These are phyloP conservation scores for Solanum infundibuliforme DNA, from an alignment of 257 asterid species.

Conservation along the genomic window DNA sequence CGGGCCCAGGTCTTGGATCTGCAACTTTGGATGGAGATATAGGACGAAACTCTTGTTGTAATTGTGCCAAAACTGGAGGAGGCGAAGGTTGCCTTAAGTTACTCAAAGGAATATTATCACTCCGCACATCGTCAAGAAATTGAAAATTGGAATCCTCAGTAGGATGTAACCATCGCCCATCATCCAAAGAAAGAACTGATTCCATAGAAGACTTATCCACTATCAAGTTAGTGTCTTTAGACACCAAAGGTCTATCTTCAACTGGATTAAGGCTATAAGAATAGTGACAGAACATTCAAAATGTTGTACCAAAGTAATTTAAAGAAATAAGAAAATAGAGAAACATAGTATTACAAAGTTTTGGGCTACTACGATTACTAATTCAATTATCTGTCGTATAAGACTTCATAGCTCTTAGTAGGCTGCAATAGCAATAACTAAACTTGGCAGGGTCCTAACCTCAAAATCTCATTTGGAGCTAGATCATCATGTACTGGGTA, in stretches of 20 bases:
- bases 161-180: conserved; percentile 65
- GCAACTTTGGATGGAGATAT: conserved; percentile 85
- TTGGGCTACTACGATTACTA: not conserved
- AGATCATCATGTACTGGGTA: conserved; percentile 59
- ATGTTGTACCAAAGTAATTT: conserved; percentile 10
- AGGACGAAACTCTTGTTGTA: conserved; percentile 54
- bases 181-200: conserved; percentile 75
- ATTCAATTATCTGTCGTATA: not conserved
- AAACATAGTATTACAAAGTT: not conserved
- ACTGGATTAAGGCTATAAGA: conserved; percentile 56
- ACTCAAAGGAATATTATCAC: conserved; percentile 39
- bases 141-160: conserved; percentile 36
- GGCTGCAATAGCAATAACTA: not conserved
- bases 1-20: conserved; percentile 94
- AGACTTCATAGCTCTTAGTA: not conserved
- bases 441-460: conserved; percentile 33
- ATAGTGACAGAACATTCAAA: conserved; percentile 23
- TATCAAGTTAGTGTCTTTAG: conserved; percentile 22
- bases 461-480: conserved; percentile 48
- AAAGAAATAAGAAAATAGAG: not conserved
- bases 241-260: conserved; percentile 24
- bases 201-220: conserved; percentile 52
- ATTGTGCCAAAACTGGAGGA: conserved; percentile 88
- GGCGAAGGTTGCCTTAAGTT: conserved; percentile 77
- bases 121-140: conserved; percentile 32